Conservation (phyloP, 495 filamentous ascomycete genomes). For the Daldinia loculata region DNA sequence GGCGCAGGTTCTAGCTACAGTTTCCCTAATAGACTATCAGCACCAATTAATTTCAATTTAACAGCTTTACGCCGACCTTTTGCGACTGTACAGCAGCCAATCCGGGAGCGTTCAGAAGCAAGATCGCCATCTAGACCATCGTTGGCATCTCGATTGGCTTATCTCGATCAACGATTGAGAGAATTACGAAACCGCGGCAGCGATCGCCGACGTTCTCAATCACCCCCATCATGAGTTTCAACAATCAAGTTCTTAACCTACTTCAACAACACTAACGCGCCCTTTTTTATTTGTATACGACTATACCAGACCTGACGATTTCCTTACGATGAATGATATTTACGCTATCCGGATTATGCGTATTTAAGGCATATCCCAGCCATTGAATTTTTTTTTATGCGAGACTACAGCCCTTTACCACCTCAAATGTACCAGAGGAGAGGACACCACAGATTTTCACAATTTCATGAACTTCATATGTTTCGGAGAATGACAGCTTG, state of each 20-base stretch:
- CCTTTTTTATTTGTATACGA: conserved; percentile 31
- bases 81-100: conserved; percentile 52
- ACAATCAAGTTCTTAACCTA: conserved; percentile 9
- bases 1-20: conserved; percentile 55
- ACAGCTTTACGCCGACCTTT: conserved; percentile 57
- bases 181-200: conserved; percentile 55
- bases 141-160: conserved; percentile 57
- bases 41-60: conserved; percentile 52
- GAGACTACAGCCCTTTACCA: conserved; percentile 10
- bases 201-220: conserved; percentile 50
- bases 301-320: conserved; percentile 42
- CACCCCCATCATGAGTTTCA: conserved; percentile 48
- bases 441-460: conserved; percentile 13
- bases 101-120: conserved; percentile 40
- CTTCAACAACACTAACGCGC: conserved; percentile 5
- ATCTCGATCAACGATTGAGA: conserved; percentile 61
- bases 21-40: conserved; percentile 58
- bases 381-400: conserved; percentile 10
- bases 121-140: conserved; percentile 48
- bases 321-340: conserved; percentile 47
- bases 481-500: conserved; percentile 23
- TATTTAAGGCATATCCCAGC: conserved; percentile 14
- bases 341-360: conserved; percentile 34
- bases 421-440: conserved; percentile 10
- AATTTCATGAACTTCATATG: conserved; percentile 21